These are phyloP conservation scores for Mycena indigotica DNA, from an alignment of 768 basidiomycete genomes.

Conservation along the genomic window DNA sequence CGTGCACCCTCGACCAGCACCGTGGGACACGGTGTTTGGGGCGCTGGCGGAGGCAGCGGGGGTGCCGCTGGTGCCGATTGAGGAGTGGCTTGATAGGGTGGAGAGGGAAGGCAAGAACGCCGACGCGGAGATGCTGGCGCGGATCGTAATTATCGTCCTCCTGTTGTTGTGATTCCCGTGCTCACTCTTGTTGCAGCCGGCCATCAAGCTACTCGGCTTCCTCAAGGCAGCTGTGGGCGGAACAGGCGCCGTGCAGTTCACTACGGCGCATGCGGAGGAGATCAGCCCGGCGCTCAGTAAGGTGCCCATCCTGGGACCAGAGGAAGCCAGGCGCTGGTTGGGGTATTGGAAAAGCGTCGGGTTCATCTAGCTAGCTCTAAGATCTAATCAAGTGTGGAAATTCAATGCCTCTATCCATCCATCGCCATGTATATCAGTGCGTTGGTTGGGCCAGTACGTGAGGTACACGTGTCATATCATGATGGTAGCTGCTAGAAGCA, in stretches of 20 bases:
- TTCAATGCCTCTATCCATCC: too few relatives aligned
- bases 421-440: too few relatives aligned
- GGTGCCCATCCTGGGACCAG: background rate
- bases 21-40: conserved; percentile 22
- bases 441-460: too few relatives aligned
- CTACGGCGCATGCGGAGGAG: background rate
- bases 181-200: background rate
- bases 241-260: background rate
- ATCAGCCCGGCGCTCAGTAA: background rate
- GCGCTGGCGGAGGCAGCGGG: background rate
- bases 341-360: background rate
- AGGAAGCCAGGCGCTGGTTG: conserved; percentile 1
- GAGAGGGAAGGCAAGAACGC: background rate
- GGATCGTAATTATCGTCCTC: background rate
- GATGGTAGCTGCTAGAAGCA: too few relatives aligned
- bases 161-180: background rate
- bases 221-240: background rate
- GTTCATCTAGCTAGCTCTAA: background rate
- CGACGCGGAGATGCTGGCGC: background rate
- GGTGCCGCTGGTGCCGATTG: background rate
- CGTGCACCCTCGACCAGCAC: conserved; percentile 36
- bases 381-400: too few relatives aligned
- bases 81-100: background rate
- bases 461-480: too few relatives aligned
- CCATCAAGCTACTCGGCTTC: conserved; percentile 4